Percentiles rank a stretch among this genome's conserved stretches.
These are phyloP conservation scores for Aspergillus aculeatinus DNA, from an alignment of 2,329 filamentous ascomycete genomes.

Conservation along the genomic window DNA sequence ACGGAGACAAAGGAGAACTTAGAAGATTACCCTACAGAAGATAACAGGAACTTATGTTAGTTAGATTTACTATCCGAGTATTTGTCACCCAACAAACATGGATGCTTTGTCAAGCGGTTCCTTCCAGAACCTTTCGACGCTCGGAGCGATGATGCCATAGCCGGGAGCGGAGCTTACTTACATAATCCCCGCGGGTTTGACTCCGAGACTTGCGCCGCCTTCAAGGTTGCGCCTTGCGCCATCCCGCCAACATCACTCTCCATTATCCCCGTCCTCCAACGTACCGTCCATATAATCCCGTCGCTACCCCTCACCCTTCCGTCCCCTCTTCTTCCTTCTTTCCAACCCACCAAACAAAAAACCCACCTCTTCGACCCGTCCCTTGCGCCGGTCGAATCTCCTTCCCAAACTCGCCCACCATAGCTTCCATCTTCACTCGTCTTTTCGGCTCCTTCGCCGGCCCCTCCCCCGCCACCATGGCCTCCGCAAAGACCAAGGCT, in stretches of 20 bases:
- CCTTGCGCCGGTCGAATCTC: not conserved
- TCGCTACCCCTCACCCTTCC: not conserved
- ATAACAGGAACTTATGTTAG: no score
- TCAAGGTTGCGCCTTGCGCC: not conserved
- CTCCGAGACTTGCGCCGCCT: not conserved
- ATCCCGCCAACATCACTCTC: not conserved
- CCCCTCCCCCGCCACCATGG: slow-evolving; percentile 67
- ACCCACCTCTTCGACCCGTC: not conserved
- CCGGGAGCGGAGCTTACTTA: not conserved
- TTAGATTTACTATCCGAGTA: no score
- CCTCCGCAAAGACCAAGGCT: slow-evolving; percentile 78
- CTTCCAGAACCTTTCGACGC: not conserved
- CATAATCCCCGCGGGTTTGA: not conserved
- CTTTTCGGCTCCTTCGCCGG: slow-evolving; percentile 64
- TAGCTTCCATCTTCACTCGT: slow-evolving; percentile 68
- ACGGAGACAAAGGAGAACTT: no score
- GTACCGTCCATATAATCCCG: slow-evolving; percentile 1
- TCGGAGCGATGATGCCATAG: not conserved
- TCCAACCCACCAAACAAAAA: not conserved
- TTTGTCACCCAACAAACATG: no score
- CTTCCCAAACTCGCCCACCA: slow-evolving; percentile 40
- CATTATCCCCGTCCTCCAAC: not conserved
- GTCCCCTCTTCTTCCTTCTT: not conserved
- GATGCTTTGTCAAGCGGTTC: not conserved
- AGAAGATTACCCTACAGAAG: no score